Conservation (phyloP, 2,329 filamentous ascomycete genomes). For the Pseudopithomyces chartarum region DNA sequence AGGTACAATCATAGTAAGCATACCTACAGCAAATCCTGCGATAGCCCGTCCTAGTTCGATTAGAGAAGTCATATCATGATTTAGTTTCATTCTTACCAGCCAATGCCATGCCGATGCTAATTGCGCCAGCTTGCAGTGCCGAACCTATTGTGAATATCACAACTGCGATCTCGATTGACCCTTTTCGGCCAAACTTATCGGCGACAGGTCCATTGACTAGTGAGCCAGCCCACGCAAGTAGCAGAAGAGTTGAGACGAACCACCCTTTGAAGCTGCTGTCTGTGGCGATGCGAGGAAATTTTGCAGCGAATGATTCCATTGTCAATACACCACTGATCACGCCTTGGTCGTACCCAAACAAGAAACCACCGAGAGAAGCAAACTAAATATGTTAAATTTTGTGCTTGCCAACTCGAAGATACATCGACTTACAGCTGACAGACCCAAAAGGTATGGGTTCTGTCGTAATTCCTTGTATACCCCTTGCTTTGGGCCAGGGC, state of each 20-base stretch:
- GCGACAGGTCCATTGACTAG: conserved; percentile 46
- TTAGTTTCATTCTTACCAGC: conserved; percentile 29
- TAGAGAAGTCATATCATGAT: too few relatives aligned
- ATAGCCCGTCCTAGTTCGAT: conserved; percentile 47
- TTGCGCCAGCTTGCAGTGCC: conserved; percentile 52
- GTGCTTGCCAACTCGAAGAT: too few relatives aligned
- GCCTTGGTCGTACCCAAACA: conserved; percentile 15
- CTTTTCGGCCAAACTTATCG: conserved; percentile 55
- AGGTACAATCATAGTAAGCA: conserved; percentile 25
- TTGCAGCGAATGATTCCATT: conserved; percentile 51
- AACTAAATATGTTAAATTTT: too few relatives aligned
- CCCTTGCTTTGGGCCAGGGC: conserved; percentile 15
- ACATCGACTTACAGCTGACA: conserved; percentile 19
- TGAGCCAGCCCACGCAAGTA: conserved; percentile 41
- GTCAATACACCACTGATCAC: conserved; percentile 50
- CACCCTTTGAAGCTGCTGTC: conserved; percentile 41
- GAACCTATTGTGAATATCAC: conserved; percentile 55
- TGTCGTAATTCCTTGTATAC: conserved; percentile 25
- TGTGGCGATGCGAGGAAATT: background rate
- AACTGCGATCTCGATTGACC: conserved; percentile 54
- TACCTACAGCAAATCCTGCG: conserved; percentile 54
- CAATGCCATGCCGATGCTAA: conserved; percentile 50
- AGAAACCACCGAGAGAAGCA: too few relatives aligned
- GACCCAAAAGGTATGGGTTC: conserved; percentile 25
- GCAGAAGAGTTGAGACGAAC: conserved; percentile 47